phyloP scores from a whole-genome alignment of 2,329 filamentous ascomycete genomes.

The Stagonosporopsis cucurbitacearum region DNA sequence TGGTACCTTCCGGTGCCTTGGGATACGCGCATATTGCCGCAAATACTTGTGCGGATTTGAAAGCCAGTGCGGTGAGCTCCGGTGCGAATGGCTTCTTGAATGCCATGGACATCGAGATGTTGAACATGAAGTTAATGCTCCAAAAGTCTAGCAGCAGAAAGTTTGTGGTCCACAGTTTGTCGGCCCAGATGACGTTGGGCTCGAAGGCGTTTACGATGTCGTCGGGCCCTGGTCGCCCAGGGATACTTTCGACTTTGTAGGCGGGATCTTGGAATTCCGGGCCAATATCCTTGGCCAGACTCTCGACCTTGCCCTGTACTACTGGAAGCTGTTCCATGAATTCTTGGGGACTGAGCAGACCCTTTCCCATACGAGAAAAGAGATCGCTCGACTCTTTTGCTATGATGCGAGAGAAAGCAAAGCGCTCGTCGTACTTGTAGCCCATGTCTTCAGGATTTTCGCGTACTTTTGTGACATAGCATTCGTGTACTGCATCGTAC shows the following conservation, averaged over 20 bases:
- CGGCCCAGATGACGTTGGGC: slow-evolving; percentile 70
- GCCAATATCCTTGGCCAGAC: slow-evolving; percentile 61
- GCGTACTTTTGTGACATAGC: slow-evolving; percentile 65
- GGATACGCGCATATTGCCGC: slow-evolving; percentile 79
- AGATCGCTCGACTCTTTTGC: slow-evolving; percentile 81
- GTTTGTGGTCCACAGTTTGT: slow-evolving; percentile 75
- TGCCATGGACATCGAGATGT: slow-evolving; percentile 70
- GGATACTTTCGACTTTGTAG: slow-evolving; percentile 69
- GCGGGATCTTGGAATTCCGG: slow-evolving; percentile 66
- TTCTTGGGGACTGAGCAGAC: slow-evolving; percentile 67
- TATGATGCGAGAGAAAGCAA: slow-evolving; percentile 72
- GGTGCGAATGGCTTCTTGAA: slow-evolving; percentile 58
- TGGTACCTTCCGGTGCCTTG: slow-evolving; percentile 69
- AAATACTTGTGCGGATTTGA: slow-evolving; percentile 77
- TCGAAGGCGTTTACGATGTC: slow-evolving; percentile 78
- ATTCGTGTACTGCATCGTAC: slow-evolving; percentile 71
- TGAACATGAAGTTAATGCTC: slow-evolving; percentile 80
- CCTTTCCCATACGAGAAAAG: slow-evolving; percentile 71
- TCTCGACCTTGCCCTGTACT: slow-evolving; percentile 51
- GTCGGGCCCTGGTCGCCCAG: slow-evolving; percentile 61
- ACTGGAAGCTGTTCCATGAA: slow-evolving; percentile 67
- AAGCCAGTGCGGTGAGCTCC: slow-evolving; percentile 68
- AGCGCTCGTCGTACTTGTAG: slow-evolving; percentile 71
- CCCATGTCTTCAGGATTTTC: slow-evolving; percentile 67
- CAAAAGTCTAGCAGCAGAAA: slow-evolving; percentile 78